Percentiles rank a stretch among this genome's conserved stretches.
phyloP scores from a whole-genome alignment of 495 filamentous ascomycete species.

The Parachaetomium inaequale region DNA sequence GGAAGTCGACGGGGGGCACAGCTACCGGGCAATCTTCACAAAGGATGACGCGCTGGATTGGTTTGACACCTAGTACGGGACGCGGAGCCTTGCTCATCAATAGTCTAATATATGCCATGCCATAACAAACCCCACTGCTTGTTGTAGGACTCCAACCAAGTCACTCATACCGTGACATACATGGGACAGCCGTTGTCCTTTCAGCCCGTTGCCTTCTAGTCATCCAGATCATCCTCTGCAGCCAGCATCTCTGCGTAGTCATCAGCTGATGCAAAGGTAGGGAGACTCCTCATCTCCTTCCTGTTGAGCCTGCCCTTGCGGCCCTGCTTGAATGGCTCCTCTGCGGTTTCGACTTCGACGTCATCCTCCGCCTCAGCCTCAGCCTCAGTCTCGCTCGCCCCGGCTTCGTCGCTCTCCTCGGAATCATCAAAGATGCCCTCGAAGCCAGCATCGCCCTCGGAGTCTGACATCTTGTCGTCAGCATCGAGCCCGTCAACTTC shows the following conservation, averaged over 20 bases:
- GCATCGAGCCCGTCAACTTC: slow-evolving; percentile 30
- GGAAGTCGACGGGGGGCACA: slow-evolving; percentile 41
- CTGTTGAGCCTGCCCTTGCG: slow-evolving; percentile 57
- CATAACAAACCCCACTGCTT: background rate
- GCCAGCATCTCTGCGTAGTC: slow-evolving; percentile 88
- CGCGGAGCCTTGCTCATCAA: background rate
- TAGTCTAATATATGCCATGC: background rate
- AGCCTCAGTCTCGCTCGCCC: slow-evolving; percentile 32
- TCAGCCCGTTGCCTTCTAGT: background rate
- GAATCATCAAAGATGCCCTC: slow-evolving; percentile 44
- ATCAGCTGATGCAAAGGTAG: slow-evolving; percentile 86
- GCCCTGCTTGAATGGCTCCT: slow-evolving; percentile 24
- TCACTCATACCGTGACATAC: too few species aligned
- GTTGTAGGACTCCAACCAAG: too few species aligned
- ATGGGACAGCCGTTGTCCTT: background rate
- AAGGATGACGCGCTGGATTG: slow-evolving; percentile 53
- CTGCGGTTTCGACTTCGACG: slow-evolving; percentile 29
- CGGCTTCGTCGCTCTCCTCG: slow-evolving; percentile 41
- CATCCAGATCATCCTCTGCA: slow-evolving; percentile 56
- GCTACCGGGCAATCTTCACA: slow-evolving; percentile 50
- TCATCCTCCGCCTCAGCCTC: slow-evolving; percentile 29
- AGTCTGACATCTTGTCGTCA: slow-evolving; percentile 37
- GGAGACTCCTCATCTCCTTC: slow-evolving; percentile 81
- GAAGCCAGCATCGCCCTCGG: slow-evolving; percentile 42
- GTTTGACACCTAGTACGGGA: slow-evolving; percentile 52